phyloP scores from a whole-genome alignment of 1,284 basidiomycete genomes.

The Trichosporon asahii region DNA sequence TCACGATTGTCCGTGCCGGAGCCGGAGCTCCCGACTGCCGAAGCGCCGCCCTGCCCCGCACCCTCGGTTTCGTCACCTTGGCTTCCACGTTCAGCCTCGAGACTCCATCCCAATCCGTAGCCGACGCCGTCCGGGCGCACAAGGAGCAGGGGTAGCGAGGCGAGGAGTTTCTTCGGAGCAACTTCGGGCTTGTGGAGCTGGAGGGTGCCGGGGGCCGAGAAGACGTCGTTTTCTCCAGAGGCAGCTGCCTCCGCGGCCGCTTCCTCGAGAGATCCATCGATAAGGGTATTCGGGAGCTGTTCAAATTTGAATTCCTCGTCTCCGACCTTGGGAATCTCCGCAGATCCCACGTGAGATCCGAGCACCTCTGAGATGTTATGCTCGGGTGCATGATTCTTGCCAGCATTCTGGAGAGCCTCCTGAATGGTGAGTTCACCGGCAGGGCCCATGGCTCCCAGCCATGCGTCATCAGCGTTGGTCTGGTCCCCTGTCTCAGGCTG shows the following conservation, averaged over 20 bases:
- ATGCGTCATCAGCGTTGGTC: conserved; percentile 11
- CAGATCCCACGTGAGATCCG: background rate
- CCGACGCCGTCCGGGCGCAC: conserved; percentile 32
- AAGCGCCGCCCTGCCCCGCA: background rate
- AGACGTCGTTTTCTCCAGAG: background rate
- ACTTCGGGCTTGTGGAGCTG: conserved; percentile 9
- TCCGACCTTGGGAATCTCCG: background rate
- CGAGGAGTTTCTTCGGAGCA: background rate
- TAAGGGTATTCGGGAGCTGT: background rate
- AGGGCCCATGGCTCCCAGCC: conserved; percentile 22
- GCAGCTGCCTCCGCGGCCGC: background rate
- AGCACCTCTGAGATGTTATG: background rate
- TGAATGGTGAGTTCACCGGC: conserved; percentile 33
- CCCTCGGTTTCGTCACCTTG: conserved; percentile 1
- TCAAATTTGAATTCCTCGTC: conserved; percentile 1
- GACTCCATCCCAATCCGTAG: conserved; percentile 28
- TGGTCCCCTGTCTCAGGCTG: background rate
- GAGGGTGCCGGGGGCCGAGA: conserved; percentile 8
- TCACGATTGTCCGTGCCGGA: conserved; percentile 8
- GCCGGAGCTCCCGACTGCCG: background rate
- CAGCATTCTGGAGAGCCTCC: conserved; percentile 31
- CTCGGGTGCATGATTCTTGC: conserved; percentile 6
- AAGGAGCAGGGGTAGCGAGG: conserved; percentile 29
- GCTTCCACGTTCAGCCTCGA: conserved; percentile 22
- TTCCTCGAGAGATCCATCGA: background rate